Evolutionary conservation across 208 protist genomes (phyloP).

Genomic region (Acanthamoeba royreba): DNA sequence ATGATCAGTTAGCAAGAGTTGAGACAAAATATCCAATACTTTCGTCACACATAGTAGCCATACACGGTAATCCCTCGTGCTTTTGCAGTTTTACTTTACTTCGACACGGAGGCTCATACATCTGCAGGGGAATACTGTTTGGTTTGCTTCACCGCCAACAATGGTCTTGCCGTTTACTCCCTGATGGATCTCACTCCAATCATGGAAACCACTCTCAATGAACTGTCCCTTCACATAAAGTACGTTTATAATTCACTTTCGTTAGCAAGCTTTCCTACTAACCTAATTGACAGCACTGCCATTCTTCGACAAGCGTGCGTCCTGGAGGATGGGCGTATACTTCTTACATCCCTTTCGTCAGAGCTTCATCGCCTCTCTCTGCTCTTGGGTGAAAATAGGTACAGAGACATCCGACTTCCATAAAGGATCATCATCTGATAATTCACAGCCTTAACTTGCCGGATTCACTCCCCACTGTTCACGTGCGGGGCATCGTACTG

Average conservation of each 20-base stretch:
- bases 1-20: not conserved
- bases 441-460: not conserved
- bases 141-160: constrained; percentile 11
- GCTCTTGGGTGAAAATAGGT: not conserved
- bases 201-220: not conserved
- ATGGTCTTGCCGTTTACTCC: not conserved
- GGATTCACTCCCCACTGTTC: not conserved
- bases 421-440: not conserved
- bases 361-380: not conserved
- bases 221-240: not conserved
- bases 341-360: not conserved
- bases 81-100: not conserved
- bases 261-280: not conserved
- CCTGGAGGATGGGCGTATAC: not conserved
- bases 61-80: not conserved
- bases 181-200: constrained; percentile 3
- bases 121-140: not conserved
- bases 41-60: not conserved
- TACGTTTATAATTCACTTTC: too few relatives aligned
- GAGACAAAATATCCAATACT: not conserved
- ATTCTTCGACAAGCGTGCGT: not conserved
- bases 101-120: too few relatives aligned
- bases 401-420: too few relatives aligned
- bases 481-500: not conserved
- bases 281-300: not conserved